Conservation (phyloP, 148 eudicot species). For the Spergularia marina region DNA sequence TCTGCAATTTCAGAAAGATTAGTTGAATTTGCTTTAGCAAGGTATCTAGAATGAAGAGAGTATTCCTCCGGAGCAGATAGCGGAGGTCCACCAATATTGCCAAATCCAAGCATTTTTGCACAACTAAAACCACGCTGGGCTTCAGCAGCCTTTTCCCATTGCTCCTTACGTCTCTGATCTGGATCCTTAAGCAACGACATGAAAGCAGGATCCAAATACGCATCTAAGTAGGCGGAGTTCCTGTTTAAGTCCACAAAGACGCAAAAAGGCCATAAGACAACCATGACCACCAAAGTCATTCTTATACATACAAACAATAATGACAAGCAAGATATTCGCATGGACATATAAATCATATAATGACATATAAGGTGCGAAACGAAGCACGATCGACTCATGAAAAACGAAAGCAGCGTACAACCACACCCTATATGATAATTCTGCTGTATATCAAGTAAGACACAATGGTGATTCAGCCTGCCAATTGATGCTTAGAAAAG, state of each 20-base stretch:
- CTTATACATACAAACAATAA: not conserved
- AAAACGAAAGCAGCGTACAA: too few relatives aligned
- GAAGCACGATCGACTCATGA: not conserved
- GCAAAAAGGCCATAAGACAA: not conserved
- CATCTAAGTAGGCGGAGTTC: conserved; percentile 75
- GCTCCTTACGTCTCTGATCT: conserved; percentile 85
- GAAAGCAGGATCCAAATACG: conserved; percentile 95
- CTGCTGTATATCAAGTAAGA: too few relatives aligned
- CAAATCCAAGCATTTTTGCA: conserved; percentile 84
- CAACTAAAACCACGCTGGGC: conserved; percentile 72
- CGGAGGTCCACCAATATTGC: conserved; percentile 81
- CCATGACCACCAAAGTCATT: not conserved
- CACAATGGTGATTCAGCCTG: too few relatives aligned
- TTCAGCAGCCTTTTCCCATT: conserved; percentile 92
- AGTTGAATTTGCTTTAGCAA: conserved; percentile 86
- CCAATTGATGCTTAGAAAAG: too few relatives aligned
- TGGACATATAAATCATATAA: not conserved
- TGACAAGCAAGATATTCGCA: not conserved
- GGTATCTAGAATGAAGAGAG: conserved; percentile 95
- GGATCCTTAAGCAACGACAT: conserved; percentile 98
- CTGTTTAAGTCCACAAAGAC: conserved; percentile 37
- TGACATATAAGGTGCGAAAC: not conserved
- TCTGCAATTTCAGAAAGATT: conserved; percentile 94
- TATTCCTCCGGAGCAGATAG: conserved; percentile 95
- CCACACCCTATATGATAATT: too few relatives aligned